Conservation (phyloP, 1,139 yeast genomes). For the Yamadazyma epiphylla region DNA sequence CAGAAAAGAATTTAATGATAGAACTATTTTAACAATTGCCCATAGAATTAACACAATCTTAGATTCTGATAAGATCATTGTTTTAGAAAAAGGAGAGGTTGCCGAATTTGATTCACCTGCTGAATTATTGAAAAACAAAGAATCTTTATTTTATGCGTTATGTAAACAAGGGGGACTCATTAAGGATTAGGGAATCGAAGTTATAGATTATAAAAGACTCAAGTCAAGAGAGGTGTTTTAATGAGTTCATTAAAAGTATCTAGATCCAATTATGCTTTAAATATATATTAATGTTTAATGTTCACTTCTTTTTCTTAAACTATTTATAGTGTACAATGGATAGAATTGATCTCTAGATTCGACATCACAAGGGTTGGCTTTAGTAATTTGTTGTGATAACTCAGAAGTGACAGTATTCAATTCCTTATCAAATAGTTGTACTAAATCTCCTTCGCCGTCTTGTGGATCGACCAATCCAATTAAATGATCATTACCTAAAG, state of each 20-base stretch:
- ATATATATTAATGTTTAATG: conserved; percentile 28
- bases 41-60: conserved; percentile 91
- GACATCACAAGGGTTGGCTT: conserved; percentile 29
- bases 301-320: conserved; percentile 81
- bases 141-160: conserved; percentile 73
- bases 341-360: conserved; percentile 44
- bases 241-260: conserved; percentile 1
- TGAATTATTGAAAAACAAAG: conserved; percentile 58
- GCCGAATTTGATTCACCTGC: conserved; percentile 85
- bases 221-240: conserved; percentile 1
- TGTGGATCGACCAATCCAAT: conserved; percentile 48
- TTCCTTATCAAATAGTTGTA: conserved; percentile 20
- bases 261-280: conserved; percentile 1
- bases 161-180: conserved; percentile 65
- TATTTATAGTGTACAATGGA: conserved; percentile 61
- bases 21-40: conserved; percentile 92
- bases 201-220: conserved; percentile 1
- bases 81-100: conserved; percentile 78
- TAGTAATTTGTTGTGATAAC: conserved; percentile 14
- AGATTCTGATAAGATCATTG: conserved; percentile 87
- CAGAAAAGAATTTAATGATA: conserved; percentile 75
- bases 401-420: conserved; percentile 5
- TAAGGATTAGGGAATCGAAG: conserved; percentile 24
- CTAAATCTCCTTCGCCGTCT: conserved; percentile 19
- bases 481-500: conserved; percentile 20